Percentiles rank a stretch among this genome's conserved stretches.
Evolutionary conservation across 495 filamentous ascomycete species (phyloP).

Genomic region (Neurospora discreta): DNA sequence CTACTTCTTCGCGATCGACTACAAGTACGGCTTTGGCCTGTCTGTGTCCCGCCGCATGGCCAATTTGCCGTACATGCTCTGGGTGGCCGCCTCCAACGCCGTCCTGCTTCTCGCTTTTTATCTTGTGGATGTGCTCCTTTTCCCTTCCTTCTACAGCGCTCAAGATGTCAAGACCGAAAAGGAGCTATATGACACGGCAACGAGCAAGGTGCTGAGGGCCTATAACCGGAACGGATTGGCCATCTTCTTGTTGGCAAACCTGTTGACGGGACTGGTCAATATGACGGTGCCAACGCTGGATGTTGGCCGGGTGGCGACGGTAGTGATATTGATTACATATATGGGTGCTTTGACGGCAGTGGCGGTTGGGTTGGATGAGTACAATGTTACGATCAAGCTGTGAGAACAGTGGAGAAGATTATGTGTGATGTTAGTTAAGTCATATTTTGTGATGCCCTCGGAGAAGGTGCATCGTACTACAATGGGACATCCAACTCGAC

Average conservation of each 20-base stretch:
- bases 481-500: not conserved
- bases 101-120: slow-evolving; percentile 68
- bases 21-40: slow-evolving; percentile 56
- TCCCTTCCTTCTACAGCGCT: slow-evolving; percentile 56
- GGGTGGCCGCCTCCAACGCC: slow-evolving; percentile 82
- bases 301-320: slow-evolving; percentile 46
- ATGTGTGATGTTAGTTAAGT: not conserved
- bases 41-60: slow-evolving; percentile 79
- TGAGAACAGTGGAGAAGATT: slow-evolving; percentile 20
- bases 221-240: slow-evolving; percentile 84
- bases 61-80: slow-evolving; percentile 88
- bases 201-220: slow-evolving; percentile 64
- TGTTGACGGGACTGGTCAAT: slow-evolving; percentile 83
- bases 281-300: slow-evolving; percentile 72
- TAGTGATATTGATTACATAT: slow-evolving; percentile 68
- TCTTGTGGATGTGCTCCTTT: slow-evolving; percentile 62
- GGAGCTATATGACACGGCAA: slow-evolving; percentile 51
- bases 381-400: slow-evolving; percentile 65
- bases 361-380: slow-evolving; percentile 60
- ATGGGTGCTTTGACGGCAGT: slow-evolving; percentile 50
- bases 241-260: slow-evolving; percentile 79
- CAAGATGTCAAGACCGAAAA: slow-evolving; percentile 38
- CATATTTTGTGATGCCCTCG: not conserved
- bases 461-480: too few species aligned
- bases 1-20: slow-evolving; percentile 55